Evolutionary conservation across 2,329 filamentous ascomycete genomes (phyloP).

Genomic region (Penicillium concentricum): DNA sequence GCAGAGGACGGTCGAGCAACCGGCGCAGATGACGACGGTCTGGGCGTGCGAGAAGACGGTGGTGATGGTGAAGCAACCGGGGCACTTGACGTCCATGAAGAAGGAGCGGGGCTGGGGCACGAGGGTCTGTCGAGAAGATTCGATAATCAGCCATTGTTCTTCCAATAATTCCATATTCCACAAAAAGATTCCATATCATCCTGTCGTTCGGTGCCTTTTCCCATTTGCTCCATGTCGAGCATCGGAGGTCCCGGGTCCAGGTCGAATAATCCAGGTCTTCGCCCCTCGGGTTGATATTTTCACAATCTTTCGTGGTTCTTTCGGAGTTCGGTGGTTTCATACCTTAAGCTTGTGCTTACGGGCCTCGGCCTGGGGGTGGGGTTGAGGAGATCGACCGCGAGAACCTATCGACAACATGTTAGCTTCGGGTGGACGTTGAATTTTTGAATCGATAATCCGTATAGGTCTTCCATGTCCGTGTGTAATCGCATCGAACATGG

Average conservation of each 20-base stretch:
- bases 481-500: constrained; percentile 8
- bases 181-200: background rate
- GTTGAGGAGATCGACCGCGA: constrained; percentile 99
- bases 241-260: constrained; percentile 3
- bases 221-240: constrained; percentile 3
- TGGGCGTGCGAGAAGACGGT: constrained; percentile 99
- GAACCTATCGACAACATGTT: constrained; percentile 66
- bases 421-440: constrained; percentile 16
- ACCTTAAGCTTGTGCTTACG: constrained; percentile 99
- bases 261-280: constrained; percentile 3
- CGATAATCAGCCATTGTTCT: constrained; percentile 8
- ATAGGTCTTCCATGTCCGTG: background rate
- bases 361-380: constrained; percentile 93
- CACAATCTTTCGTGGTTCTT: constrained; percentile 6
- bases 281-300: constrained; percentile 5
- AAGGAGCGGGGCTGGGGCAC: constrained; percentile 96
- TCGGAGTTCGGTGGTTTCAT: constrained; percentile 41
- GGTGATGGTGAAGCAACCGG: constrained; percentile 99
- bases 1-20: constrained; percentile 99
- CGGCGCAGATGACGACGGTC: constrained; percentile 99
- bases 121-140: constrained; percentile 63
- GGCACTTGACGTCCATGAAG: constrained; percentile 99
- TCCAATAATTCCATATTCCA: background rate
- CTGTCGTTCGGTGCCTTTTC: constrained; percentile 1
- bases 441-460: constrained; percentile 4